Conservation (phyloP, 768 basidiomycete species). For the Favolaschia claudopus region DNA sequence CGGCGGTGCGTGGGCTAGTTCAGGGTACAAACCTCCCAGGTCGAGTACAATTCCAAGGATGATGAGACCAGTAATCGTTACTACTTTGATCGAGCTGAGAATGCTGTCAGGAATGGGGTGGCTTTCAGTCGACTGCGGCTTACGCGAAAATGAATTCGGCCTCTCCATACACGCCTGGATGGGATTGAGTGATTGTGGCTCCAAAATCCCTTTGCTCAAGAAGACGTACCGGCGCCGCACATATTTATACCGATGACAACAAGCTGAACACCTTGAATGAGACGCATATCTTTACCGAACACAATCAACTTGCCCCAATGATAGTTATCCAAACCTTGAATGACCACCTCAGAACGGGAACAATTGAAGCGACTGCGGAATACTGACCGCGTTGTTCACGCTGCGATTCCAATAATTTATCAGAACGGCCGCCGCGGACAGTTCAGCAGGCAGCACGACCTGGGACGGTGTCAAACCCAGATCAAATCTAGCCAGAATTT, state of each 20-base stretch:
- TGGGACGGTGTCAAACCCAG: no score
- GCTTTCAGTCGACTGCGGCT: constrained; percentile 38
- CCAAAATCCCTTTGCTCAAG: no score
- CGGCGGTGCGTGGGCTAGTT: no score
- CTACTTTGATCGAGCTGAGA: constrained; percentile 79
- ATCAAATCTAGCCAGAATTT: background rate
- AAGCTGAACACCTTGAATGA: constrained; percentile 54
- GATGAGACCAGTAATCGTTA: constrained; percentile 79
- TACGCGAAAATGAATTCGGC: constrained; percentile 88
- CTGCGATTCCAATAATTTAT: constrained; percentile 74
- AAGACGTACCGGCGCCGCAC: constrained; percentile 76
- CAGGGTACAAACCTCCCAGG: no score
- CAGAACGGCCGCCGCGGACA: constrained; percentile 70
- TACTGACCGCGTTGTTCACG: constrained; percentile 79
- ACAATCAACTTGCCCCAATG: constrained; percentile 11
- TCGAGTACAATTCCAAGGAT: constrained; percentile 80
- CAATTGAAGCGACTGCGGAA: no score
- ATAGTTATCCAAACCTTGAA: constrained; percentile 72
- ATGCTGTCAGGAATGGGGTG: background rate
- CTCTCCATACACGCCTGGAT: constrained; percentile 85
- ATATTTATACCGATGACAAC: constrained; percentile 82
- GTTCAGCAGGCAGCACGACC: background rate
- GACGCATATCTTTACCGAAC: background rate
- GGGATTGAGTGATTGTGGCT: no score
- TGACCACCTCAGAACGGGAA: background rate